Base-by-base conservation (phyloP, 768 basidiomycete species). In the Termitomyces sp. region DNA sequence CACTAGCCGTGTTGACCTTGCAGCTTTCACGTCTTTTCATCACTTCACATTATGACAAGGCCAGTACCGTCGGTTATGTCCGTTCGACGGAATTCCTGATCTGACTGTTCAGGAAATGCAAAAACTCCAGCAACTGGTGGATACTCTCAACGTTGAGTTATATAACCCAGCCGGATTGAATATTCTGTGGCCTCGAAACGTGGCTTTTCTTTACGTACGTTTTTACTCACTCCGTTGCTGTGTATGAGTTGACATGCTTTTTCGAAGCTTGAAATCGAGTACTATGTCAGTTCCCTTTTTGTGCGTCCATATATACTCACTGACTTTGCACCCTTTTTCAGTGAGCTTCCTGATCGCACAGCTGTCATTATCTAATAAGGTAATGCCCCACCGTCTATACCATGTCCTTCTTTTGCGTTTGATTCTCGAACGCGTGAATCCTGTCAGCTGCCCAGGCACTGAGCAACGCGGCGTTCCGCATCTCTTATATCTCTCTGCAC, bases 181-280 rank as follows among this genome's bases (percentile, higher is more conserved):
- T 64, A 83, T 98, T 44, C 75, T 95, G 16, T 92, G 89, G 83
- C 97, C 97, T 1, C 76, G 84, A 48, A 80, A 82, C 66, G 88
- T 90, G 57, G 97, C 91, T 0, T 95, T 95, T 71, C 78, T 98
- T 65, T 99, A 90, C 74, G 96, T 98, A 70, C 73, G 95, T 89
- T 50, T 27, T 9, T 30, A 41, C 56, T 9, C 20, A 56, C 45
- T 45, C 45, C 61, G 58, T 63, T 52, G 24, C 48, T 22, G 18
- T 33, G 36, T 61, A 63, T 42, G 58, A 61, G 54, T 52, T 61
- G 59, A 60, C 46, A 33, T 54, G 54, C 59, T 54, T 31, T 50
- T 27, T 41, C 55, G 39, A 44, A 98, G 95, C 80, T 98, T 66
- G 95, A 98, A 77, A 91, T 98, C 59, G 95, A 98, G 67, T 95